These are phyloP conservation scores for Astrothelium subdiscretum DNA, from an alignment of 495 filamentous ascomycete genomes.

Conservation along the genomic window DNA sequence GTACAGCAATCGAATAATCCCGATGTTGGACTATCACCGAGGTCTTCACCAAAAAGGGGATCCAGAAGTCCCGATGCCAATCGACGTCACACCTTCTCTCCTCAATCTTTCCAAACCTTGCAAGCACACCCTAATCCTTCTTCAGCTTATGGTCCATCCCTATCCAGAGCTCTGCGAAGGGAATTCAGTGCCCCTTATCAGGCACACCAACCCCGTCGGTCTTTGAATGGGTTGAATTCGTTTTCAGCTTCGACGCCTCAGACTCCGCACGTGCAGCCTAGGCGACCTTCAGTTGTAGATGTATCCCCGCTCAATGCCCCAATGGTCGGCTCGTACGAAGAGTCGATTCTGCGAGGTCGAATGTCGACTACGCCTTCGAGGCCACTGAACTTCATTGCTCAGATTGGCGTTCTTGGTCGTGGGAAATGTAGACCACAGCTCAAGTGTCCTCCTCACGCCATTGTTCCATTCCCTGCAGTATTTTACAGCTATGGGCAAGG, in stretches of 20 bases:
- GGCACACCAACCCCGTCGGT: slow-evolving; percentile 61
- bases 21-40: slow-evolving; percentile 56
- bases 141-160: slow-evolving; percentile 9
- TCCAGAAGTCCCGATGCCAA: slow-evolving; percentile 35
- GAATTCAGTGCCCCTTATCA: slow-evolving; percentile 52
- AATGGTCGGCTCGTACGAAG: slow-evolving; percentile 96
- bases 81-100: slow-evolving; percentile 50
- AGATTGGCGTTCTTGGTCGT: slow-evolving; percentile 86
- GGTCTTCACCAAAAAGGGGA: slow-evolving; percentile 21
- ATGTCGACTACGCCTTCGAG: slow-evolving; percentile 97
- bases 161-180: slow-evolving; percentile 32
- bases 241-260: slow-evolving; percentile 43
- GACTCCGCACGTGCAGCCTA: slow-evolving; percentile 44
- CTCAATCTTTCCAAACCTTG: slow-evolving; percentile 38
- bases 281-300: slow-evolving; percentile 68
- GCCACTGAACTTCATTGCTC: slow-evolving; percentile 84
- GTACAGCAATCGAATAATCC: slow-evolving; percentile 84
- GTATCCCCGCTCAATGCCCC: slow-evolving; percentile 68
- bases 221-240: slow-evolving; percentile 49
- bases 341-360: slow-evolving; percentile 84
- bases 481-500: slow-evolving; percentile 83
- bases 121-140: slow-evolving; percentile 24
- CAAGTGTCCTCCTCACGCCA: slow-evolving; percentile 82
- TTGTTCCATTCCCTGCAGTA: slow-evolving; percentile 86
- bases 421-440: slow-evolving; percentile 81